phyloP scores from a whole-genome alignment of 2,329 filamentous ascomycete genomes.

The Sporothrix pallida region DNA sequence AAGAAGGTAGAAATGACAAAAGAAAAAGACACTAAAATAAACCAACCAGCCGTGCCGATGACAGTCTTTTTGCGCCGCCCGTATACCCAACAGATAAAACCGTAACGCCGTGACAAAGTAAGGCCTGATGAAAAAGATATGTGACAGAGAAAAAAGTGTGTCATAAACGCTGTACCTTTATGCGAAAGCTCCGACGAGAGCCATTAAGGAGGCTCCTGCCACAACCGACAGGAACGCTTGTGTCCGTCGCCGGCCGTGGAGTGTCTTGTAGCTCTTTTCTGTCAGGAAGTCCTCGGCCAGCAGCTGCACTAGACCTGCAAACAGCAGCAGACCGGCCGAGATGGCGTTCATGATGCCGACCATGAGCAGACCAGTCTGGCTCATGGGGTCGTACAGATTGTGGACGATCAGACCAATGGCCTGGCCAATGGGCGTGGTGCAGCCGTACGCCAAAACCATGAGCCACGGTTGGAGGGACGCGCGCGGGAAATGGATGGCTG shows the following conservation, averaged over 20 bases:
- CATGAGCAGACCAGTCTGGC: slow-evolving; percentile 75
- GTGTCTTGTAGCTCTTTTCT: slow-evolving; percentile 72
- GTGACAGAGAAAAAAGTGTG: not conserved
- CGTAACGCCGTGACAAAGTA: not conserved
- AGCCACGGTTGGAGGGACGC: slow-evolving; percentile 79
- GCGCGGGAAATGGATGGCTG: slow-evolving; percentile 77
- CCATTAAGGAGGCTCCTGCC: slow-evolving; percentile 70
- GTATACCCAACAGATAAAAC: not conserved
- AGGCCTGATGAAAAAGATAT: not conserved
- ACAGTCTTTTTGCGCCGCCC: not conserved
- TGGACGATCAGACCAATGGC: slow-evolving; percentile 80
- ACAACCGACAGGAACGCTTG: slow-evolving; percentile 69
- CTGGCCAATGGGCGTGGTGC: slow-evolving; percentile 81
- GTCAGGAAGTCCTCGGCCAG: slow-evolving; percentile 83
- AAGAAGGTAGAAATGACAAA: not conserved
- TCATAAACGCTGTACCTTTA: slow-evolving; percentile 44
- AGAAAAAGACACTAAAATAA: not conserved
- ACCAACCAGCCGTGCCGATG: not conserved
- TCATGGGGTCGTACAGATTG: slow-evolving; percentile 78
- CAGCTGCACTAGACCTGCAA: slow-evolving; percentile 82
- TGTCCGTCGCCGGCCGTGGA: slow-evolving; percentile 66
- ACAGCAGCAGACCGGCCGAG: slow-evolving; percentile 78
- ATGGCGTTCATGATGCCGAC: slow-evolving; percentile 90
- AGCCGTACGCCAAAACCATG: slow-evolving; percentile 78
- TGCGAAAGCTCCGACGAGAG: slow-evolving; percentile 74